Evolutionary conservation across 768 basidiomycete species (phyloP).

Genomic region (Russula lepida): DNA sequence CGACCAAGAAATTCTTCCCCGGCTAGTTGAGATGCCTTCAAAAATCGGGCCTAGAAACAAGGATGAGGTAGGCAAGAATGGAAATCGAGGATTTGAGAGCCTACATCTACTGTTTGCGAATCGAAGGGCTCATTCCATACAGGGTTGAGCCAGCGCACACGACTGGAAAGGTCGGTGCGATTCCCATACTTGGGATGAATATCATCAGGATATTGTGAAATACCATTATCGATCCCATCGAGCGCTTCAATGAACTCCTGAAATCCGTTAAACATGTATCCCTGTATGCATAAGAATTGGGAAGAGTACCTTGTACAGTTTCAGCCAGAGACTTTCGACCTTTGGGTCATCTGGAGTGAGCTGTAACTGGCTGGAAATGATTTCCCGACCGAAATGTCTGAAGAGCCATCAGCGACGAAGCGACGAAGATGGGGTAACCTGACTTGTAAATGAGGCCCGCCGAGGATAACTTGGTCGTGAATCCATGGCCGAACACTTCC

Average conservation of each 20-base stretch:
- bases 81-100: constrained; percentile 24
- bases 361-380: constrained; percentile 58
- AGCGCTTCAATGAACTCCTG: constrained; percentile 92
- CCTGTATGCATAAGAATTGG: neutral
- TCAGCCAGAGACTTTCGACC: constrained; percentile 73
- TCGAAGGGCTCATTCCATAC: constrained; percentile 81
- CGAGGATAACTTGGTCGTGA: constrained; percentile 80
- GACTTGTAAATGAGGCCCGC: constrained; percentile 96
- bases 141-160: constrained; percentile 81
- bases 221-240: constrained; percentile 93
- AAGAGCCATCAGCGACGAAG: neutral
- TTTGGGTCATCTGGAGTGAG: constrained; percentile 48
- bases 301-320: constrained; percentile 66
- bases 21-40: constrained; percentile 68
- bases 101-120: constrained; percentile 62
- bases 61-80: neutral
- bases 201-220: constrained; percentile 67
- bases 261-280: constrained; percentile 8
- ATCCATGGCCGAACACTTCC: constrained; percentile 84
- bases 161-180: constrained; percentile 75
- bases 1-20: constrained; percentile 79
- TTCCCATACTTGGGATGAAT: constrained; percentile 63
- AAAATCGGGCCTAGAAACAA: constrained; percentile 52
- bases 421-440: constrained; percentile 20
- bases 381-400: constrained; percentile 85